These are phyloP conservation scores for Luffa acutangula DNA, from an alignment of 306 rosid genomes.

Conservation along the genomic window DNA sequence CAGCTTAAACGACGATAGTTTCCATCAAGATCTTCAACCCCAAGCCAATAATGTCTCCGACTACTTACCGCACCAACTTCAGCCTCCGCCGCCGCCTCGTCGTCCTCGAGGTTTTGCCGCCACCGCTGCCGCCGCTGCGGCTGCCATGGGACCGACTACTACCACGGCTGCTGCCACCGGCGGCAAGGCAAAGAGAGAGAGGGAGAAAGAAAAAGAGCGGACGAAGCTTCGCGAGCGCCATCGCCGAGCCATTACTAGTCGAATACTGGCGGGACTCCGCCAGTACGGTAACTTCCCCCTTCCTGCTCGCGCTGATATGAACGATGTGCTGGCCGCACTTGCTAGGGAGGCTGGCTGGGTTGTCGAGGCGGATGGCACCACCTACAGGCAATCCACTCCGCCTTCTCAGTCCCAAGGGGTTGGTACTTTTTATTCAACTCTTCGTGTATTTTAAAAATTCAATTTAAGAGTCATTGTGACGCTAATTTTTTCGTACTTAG, in stretches of 20 bases:
- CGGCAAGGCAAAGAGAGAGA: slow-evolving; percentile 66
- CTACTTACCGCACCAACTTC: slow-evolving; percentile 28
- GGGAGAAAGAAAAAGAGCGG: slow-evolving; percentile 92
- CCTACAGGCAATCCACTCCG: slow-evolving; percentile 65
- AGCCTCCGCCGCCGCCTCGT: slow-evolving; percentile 49
- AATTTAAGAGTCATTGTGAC: background rate
- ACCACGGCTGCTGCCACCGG: slow-evolving; percentile 11
- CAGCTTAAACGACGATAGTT: slow-evolving; percentile 27
- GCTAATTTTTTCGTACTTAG: background rate
- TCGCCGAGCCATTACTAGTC: slow-evolving; percentile 95
- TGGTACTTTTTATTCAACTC: background rate
- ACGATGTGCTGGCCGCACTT: slow-evolving; percentile 96
- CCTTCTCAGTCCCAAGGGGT: slow-evolving; percentile 25
- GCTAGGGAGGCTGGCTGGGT: slow-evolving; percentile 98
- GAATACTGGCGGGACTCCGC: slow-evolving; percentile 93
- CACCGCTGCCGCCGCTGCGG: slow-evolving; percentile 28
- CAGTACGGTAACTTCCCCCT: slow-evolving; percentile 92
- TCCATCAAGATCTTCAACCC: slow-evolving; percentile 53
- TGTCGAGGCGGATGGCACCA: slow-evolving; percentile 83
- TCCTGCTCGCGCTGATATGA: slow-evolving; percentile 98
- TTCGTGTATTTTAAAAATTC: background rate
- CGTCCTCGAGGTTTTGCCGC: slow-evolving; percentile 93
- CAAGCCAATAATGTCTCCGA: slow-evolving; percentile 63
- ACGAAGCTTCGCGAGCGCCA: slow-evolving; percentile 98
- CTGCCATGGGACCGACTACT: background rate